Percentiles rank a stretch among this genome's conserved stretches.
Conservation (phyloP, 202 grass and related monocot genomes). For the Dendrocalamus latiflorus region DNA sequence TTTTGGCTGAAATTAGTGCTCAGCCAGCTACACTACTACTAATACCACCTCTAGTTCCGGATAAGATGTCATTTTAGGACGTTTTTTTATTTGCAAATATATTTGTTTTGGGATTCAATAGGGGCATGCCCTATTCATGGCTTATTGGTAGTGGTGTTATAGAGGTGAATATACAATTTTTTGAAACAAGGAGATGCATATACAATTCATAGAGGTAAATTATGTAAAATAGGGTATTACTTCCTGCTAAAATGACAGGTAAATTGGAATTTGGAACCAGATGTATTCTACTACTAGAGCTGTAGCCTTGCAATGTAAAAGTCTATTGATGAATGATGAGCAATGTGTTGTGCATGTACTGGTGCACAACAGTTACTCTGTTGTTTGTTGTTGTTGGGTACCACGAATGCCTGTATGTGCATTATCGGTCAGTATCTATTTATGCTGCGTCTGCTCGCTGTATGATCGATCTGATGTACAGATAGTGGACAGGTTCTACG, state of each 20-base stretch:
- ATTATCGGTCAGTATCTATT: not conserved
- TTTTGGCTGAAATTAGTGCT: not conserved
- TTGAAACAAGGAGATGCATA: not conserved
- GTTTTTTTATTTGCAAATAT: not conserved
- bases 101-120: not conserved
- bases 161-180: not conserved
- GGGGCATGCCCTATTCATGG: not conserved
- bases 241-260: not conserved
- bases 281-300: not conserved
- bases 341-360: not conserved
- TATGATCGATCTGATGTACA: not conserved
- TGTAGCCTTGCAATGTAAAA: not conserved
- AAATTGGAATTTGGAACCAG: not conserved
- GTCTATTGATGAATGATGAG: not conserved
- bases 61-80: not conserved
- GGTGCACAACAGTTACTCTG: not conserved
- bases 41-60: too few species aligned
- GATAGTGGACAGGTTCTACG: not conserved
- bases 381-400: not conserved
- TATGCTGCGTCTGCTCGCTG: not conserved
- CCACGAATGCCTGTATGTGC: not conserved
- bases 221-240: not conserved
- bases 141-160: not conserved
- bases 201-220: not conserved
- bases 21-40: too few species aligned